Base-by-base conservation (phyloP, 176 grass and related monocot species). In the Triticum dicoccoides region DNA sequence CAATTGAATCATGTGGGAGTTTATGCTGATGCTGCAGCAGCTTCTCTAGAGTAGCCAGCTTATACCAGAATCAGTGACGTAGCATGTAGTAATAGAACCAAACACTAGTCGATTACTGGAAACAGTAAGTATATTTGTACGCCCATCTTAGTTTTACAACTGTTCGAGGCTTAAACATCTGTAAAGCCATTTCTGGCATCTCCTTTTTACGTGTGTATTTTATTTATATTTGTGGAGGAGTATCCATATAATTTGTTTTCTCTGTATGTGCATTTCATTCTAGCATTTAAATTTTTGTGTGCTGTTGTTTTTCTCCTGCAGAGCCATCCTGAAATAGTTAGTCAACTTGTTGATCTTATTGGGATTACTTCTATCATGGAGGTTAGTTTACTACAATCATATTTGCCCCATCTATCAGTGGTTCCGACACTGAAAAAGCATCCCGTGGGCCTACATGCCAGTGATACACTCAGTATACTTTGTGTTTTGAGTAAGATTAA, bases 301-400 rank as follows among this genome's bases (percentile, higher is more conserved):
- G 54, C 23, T 85, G 9, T 61, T 92, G 61, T 90, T 29, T 81
- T 56, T 12, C 69, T 93, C 65, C 47, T 89, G 71, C 88, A 98
- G 96, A 82, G 85, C 30, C 91, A 94, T 88, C 96, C 86, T 77
- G 91, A 94, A 87, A 91, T 98, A 78, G 85, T 98, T 71, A 81
- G 73, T 65, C 96, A 95, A 80, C 91, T 98, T 73, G 90, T 94
- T 52, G 93, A 98, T 86, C 93, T 98, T 69, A 95, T 98, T 82
- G 96, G 96, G 17, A 95, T 95, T 78, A 98, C 96, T 84, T 98
- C 96, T 82, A 94, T 98, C n/a, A 98, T 98, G 96, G 96, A 98
- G 93, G 96, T 98, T 51, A 85, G 84, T 21, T 56, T 76, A 30
- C 15, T 30, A 51, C 13, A 18, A 84, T 74, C 29, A 6, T 14